Evolutionary conservation across 306 rosid species (phyloP), one percentile per base, ranked within the genome.

Genomic region (Ormosia emarginata): DNA sequence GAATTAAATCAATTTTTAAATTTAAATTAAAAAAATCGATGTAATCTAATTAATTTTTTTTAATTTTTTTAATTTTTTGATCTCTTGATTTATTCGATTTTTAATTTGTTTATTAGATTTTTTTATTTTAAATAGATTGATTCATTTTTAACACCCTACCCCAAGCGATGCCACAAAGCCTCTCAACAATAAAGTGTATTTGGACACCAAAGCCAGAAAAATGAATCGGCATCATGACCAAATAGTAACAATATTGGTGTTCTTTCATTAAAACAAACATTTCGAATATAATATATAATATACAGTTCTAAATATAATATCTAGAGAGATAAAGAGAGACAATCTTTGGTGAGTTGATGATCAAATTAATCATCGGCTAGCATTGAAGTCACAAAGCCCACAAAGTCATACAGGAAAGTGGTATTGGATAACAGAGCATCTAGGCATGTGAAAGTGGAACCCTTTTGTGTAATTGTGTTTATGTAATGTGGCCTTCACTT

Each of bases 371-470:
- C 78, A 86, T 3, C 34, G 90, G 90, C 78, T 80, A 75, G 59
- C 30, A 77, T 63, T 86, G 52, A 83, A n/a, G n/a, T 63, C 61
- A 4, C 24, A 59, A 37, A 86, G 47, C 69, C 55, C 61, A 86
- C 68, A 83, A 86, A 69, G 83, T 75, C 37, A 56, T 39, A 30
- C 4, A 64, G 57, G 75, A 83, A 81, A 86, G 82, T 75, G 58
- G 80, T 0, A 82, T 79, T 70, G 84, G 89, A 86, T 83, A 83
- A 81, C 47, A 55, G 15, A 83, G 89, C 89, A 86, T 83, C 89
- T 83, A 75, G 66, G 69, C 89, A 86, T 86, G 83, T 83, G 87
- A 39, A 82, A 70, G 87, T 86, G 89, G 89, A 63, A 59, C 78
- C 77, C 83, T 53, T 74, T 71, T 8, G 33, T 46, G 24, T 24